These are phyloP conservation scores for Zygosaccharomyces pseudorouxii DNA, from an alignment of 805 yeast species.

Conservation along the genomic window DNA sequence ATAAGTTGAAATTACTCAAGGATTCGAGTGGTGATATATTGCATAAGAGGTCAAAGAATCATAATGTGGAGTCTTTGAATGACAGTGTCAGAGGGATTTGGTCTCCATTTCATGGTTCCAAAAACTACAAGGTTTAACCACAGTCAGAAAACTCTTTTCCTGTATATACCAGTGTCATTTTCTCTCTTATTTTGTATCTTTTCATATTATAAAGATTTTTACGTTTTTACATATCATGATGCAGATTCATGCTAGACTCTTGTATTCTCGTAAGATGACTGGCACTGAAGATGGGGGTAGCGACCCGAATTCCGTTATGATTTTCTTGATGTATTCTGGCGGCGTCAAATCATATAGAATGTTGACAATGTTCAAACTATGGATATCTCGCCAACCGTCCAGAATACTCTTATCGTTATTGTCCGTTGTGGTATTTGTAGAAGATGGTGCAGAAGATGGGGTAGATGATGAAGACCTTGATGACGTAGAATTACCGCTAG, in stretches of 20 bases:
- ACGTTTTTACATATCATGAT: neutral
- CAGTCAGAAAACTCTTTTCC: neutral
- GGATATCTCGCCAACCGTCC: constrained; percentile 59
- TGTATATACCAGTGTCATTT: neutral
- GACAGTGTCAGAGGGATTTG: constrained; percentile 91
- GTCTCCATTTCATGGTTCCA: constrained; percentile 81
- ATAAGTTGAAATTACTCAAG: constrained; percentile 58
- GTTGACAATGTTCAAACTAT: constrained; percentile 66
- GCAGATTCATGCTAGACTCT: constrained; percentile 37
- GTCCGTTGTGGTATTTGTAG: constrained; percentile 26
- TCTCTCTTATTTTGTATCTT: neutral
- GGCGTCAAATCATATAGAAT: constrained; percentile 93
- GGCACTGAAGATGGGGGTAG: constrained; percentile 98
- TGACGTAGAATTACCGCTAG: constrained; percentile 27
- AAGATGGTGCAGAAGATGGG: constrained; percentile 18
- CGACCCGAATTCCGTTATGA: constrained; percentile 93
- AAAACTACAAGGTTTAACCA: constrained; percentile 20
- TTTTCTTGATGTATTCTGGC: constrained; percentile 87
- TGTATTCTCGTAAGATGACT: constrained; percentile 90
- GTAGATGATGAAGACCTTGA: constrained; percentile 25
- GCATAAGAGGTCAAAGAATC: constrained; percentile 55
- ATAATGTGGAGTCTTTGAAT: constrained; percentile 77
- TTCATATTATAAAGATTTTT: neutral
- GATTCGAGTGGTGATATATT: constrained; percentile 65
- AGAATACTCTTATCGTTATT: constrained; percentile 41